Evolutionary conservation across 192 early-diverging fungal genomes (phyloP).

Genomic region (Coemansia sp.): DNA sequence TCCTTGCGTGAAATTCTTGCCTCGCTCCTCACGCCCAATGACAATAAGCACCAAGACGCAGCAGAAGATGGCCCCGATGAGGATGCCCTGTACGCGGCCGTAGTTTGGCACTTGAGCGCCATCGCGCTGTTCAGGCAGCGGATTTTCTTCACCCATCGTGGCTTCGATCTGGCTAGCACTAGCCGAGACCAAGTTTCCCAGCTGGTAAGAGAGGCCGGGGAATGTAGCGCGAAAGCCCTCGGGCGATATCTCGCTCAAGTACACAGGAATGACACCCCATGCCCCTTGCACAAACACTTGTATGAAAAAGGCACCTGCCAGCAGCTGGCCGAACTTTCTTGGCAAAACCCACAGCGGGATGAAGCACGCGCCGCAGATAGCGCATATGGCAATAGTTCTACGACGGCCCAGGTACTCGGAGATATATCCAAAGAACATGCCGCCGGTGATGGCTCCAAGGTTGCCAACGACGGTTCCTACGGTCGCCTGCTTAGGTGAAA

Average conservation of each 20-base stretch:
- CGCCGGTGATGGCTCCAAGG: slow-evolving; percentile 68
- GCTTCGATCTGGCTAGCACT: slow-evolving; percentile 60
- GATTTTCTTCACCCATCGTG: slow-evolving; percentile 54
- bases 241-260: slow-evolving; percentile 70
- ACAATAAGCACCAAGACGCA: slow-evolving; percentile 48
- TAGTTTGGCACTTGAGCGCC: slow-evolving; percentile 49
- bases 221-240: slow-evolving; percentile 64
- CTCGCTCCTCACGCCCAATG: slow-evolving; percentile 60
- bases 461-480: slow-evolving; percentile 61
- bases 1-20: slow-evolving; percentile 48
- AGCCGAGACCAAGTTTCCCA: slow-evolving; percentile 66
- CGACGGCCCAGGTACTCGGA: slow-evolving; percentile 69
- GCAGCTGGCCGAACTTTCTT: slow-evolving; percentile 21
- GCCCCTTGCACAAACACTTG: slow-evolving; percentile 48
- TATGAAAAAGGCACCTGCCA: slow-evolving; percentile 53
- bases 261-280: slow-evolving; percentile 67
- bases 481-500: slow-evolving; percentile 54
- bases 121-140: slow-evolving; percentile 51
- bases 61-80: slow-evolving; percentile 56
- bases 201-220: slow-evolving; percentile 72
- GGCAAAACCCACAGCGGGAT: slow-evolving; percentile 68
- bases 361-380: slow-evolving; percentile 59
- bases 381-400: slow-evolving; percentile 54
- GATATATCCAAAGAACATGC: slow-evolving; percentile 65
- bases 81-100: slow-evolving; percentile 57